Conservation (phyloP, 1,284 basidiomycete species). For the Puccinia horiana region DNA sequence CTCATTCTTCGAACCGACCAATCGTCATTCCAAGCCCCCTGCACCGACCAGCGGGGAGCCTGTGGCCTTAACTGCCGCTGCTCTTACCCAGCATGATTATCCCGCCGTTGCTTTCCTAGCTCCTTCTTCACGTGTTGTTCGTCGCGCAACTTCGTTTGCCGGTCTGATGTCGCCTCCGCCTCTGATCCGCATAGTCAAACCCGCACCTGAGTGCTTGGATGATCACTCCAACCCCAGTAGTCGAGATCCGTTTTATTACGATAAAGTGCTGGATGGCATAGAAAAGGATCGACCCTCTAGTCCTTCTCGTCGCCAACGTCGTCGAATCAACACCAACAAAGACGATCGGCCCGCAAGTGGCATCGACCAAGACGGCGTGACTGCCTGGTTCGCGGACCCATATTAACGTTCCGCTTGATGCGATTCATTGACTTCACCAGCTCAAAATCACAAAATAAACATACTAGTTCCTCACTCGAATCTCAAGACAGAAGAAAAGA, state of each 20-base stretch:
- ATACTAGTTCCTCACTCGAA: neutral
- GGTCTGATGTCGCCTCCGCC: constrained; percentile 1
- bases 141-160: constrained; percentile 27
- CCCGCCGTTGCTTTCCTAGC: constrained; percentile 31
- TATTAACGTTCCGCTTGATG: neutral
- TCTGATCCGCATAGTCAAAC: constrained; percentile 43
- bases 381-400: constrained; percentile 48
- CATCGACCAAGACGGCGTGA: constrained; percentile 22
- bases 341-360: neutral
- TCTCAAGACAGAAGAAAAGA: neutral
- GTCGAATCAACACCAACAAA: constrained; percentile 7
- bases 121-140: constrained; percentile 1
- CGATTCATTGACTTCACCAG: neutral
- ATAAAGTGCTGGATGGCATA: constrained; percentile 34
- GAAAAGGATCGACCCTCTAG: constrained; percentile 2
- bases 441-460: neutral
- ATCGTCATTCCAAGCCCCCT: neutral
- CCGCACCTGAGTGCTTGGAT: constrained; percentile 47
- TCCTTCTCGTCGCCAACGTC: constrained; percentile 1
- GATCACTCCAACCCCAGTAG: constrained; percentile 49
- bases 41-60: neutral
- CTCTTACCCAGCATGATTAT: constrained; percentile 41
- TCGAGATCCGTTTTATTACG: constrained; percentile 49
- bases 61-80: constrained; percentile 14
- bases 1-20: constrained; percentile 38